Percentiles rank a stretch among this genome's conserved stretches.
Evolutionary conservation across 2,329 filamentous ascomycete genomes (phyloP).

Genomic region (Tolypocladium ophioglossoides): DNA sequence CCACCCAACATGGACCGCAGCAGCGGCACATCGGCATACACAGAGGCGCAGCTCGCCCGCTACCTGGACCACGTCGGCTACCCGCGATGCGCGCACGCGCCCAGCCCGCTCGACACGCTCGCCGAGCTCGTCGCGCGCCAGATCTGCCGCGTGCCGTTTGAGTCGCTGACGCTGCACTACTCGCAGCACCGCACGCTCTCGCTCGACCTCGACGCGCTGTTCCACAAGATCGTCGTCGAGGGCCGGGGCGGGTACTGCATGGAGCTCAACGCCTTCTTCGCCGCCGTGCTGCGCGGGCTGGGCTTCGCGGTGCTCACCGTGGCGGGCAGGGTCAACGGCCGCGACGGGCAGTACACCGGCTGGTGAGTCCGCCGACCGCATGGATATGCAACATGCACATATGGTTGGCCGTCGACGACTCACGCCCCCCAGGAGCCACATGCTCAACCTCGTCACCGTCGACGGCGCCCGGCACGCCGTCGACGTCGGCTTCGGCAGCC

Average conservation of each 20-base stretch:
- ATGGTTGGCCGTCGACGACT: slow-evolving; percentile 7
- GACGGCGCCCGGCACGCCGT: slow-evolving; percentile 6
- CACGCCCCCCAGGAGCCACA: slow-evolving; percentile 36
- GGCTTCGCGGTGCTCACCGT: slow-evolving; percentile 39
- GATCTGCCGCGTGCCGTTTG: slow-evolving; percentile 41
- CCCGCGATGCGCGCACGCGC: slow-evolving; percentile 9
- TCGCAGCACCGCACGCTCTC: slow-evolving; percentile 21
- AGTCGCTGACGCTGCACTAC: slow-evolving; percentile 44
- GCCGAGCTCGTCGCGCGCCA: slow-evolving; percentile 26
- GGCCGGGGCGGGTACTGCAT: slow-evolving; percentile 44
- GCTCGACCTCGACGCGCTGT: slow-evolving; percentile 30
- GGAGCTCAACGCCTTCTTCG: slow-evolving; percentile 35
- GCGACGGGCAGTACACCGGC: slow-evolving; percentile 9
- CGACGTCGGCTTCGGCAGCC: slow-evolving; percentile 26
- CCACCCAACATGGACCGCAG: not conserved
- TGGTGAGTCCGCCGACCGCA: slow-evolving; percentile 17
- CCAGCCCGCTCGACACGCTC: slow-evolving; percentile 18
- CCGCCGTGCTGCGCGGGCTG: slow-evolving; percentile 33
- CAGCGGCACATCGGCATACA: slow-evolving; percentile 1
- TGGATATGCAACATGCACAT: too few relatives aligned
- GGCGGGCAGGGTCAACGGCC: slow-evolving; percentile 30
- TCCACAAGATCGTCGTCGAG: slow-evolving; percentile 31
- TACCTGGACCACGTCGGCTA: slow-evolving; percentile 20
- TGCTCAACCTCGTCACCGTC: slow-evolving; percentile 49
- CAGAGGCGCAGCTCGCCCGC: slow-evolving; percentile 15